Evolutionary conservation across 805 yeast species (phyloP), one percentile per base, ranked within the genome.

Genomic region (Candida dendrica): DNA sequence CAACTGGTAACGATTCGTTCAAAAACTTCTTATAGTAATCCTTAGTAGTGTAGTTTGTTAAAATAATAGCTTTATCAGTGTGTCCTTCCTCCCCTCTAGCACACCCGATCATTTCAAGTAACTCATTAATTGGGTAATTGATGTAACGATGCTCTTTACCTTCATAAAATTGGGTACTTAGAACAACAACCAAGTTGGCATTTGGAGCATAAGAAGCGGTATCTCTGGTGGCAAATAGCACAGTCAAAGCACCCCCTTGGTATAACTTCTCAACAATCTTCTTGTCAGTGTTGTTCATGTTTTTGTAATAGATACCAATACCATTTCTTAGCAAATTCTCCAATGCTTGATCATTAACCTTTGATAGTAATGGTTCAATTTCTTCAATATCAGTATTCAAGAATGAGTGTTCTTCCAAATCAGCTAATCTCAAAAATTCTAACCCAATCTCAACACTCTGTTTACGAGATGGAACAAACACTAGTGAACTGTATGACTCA

Each of bases 1-100:
- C 98, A 22, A 88, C 66, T 1, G 98, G 97, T 11, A 88, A 58
- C 0, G 95, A 76, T 46, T 84, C 87, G 14, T 65, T 69, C 40
- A 93, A 55, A 56, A 90, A 86, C 52, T 80, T 79, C 41, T 71
- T 75, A 59, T 84, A 88, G 55, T 84, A 90, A 1, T 70, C 74
- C 20, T 75, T 63, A 50, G 72, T 78, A 3, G 77, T 54, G 0
- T 71, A 47, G 38, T 72, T 73, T 0, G 96, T 82, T 44, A 79
- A 67, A 4, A 91, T 64, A 30, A 75, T 48, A 1, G 72, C 83
- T 26, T 59, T 63, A 0, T 75, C 74, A 6, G 58, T 53, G 1
- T 62, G 58, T 3, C 58, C 59, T 9, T 52, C 47, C 2, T 46
- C 50, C 15, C 50, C 48, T 15, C 62, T 55, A 0, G 72, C 64